Evolutionary conservation across 2,329 filamentous ascomycete genomes (phyloP), one percentile per base, ranked within the genome.

Genomic region (Raffaelea deltoideospora): DNA sequence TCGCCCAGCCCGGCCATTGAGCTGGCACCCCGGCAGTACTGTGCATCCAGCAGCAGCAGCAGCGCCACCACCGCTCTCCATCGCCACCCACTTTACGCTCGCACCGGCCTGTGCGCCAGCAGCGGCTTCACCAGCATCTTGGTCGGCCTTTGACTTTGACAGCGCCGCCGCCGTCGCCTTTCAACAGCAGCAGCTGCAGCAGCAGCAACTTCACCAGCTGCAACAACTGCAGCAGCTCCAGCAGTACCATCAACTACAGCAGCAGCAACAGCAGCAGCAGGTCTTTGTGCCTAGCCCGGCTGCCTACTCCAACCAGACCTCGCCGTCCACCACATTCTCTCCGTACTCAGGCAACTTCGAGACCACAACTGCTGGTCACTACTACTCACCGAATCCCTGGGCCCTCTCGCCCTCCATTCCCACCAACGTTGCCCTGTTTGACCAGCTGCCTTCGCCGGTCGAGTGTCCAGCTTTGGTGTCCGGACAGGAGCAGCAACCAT

Each of bases 11-110:
- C 69, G 80, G 30, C 79, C 80, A 6, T 61, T 82, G 32, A 85
- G 79, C 61, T 86, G 81, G 81, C 81, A 86, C 52, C 77, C 79
- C 3, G 22, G 40, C 40, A 69, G 70, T 18, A 70, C 76, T 10
- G 63, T 70, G 40, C n/a, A n/a, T n/a, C n/a, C n/a, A n/a, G n/a
- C n/a, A n/a, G n/a, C n/a, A n/a, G n/a, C n/a, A n/a, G n/a, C n/a
- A n/a, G n/a, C n/a, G n/a, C n/a, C n/a, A n/a, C n/a, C n/a, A n/a
- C 48, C 57, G 39, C 55, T 41, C 22, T 34, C 37, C 18, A 24
- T 41, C 18, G 33, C 31, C 10, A 41, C 36, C 23, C 33, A 39
- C 32, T 43, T 41, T 15, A 14, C 27, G 11, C 14, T n/a, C n/a
- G 14, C 21, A n/a, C 33, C 33, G 5, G 22, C 33, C 14, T 13